phyloP scores from a whole-genome alignment of 1,284 basidiomycete species.

The Trametes versicolor region DNA sequence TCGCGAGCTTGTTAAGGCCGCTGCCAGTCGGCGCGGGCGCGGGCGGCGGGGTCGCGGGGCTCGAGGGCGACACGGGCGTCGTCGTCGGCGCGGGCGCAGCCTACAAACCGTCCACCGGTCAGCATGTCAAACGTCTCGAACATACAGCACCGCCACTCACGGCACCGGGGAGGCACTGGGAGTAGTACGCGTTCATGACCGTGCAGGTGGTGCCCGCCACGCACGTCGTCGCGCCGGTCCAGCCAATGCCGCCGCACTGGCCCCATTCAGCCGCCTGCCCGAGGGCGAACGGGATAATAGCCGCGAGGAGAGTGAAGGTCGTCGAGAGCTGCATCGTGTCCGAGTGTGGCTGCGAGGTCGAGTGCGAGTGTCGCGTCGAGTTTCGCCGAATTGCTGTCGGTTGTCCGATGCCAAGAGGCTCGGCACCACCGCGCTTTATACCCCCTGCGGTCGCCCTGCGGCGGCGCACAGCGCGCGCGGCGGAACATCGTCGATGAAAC shows the following conservation, averaged over 20 bases:
- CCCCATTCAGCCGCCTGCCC: slow-evolving; percentile 47
- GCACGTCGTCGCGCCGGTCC: slow-evolving; percentile 49
- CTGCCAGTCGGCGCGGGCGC: slow-evolving; percentile 38
- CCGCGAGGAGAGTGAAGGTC: slow-evolving; percentile 41
- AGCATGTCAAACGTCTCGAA: not conserved
- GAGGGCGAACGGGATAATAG: slow-evolving; percentile 42
- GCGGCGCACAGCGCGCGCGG: not conserved
- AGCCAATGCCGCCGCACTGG: slow-evolving; percentile 51
- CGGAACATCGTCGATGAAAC: slow-evolving; percentile 36
- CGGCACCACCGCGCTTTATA: slow-evolving; percentile 30
- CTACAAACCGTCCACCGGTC: slow-evolving; percentile 1
- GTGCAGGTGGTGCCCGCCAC: slow-evolving; percentile 44
- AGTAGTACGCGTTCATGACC: slow-evolving; percentile 45
- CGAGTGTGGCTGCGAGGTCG: no score
- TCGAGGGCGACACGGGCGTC: slow-evolving; percentile 19
- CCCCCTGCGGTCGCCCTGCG: not conserved
- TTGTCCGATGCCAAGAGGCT: slow-evolving; percentile 23
- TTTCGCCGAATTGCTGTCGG: slow-evolving; percentile 9
- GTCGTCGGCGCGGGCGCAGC: slow-evolving; percentile 17
- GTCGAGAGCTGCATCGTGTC: slow-evolving; percentile 40
- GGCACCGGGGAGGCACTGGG: slow-evolving; percentile 45
- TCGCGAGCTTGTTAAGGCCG: slow-evolving; percentile 52
- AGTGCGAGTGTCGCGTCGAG: not conserved
- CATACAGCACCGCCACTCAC: slow-evolving; percentile 20
- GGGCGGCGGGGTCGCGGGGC: slow-evolving; percentile 15